These are phyloP conservation scores for Auricularia sp. DNA, from an alignment of 768 basidiomycete genomes.

Conservation along the genomic window DNA sequence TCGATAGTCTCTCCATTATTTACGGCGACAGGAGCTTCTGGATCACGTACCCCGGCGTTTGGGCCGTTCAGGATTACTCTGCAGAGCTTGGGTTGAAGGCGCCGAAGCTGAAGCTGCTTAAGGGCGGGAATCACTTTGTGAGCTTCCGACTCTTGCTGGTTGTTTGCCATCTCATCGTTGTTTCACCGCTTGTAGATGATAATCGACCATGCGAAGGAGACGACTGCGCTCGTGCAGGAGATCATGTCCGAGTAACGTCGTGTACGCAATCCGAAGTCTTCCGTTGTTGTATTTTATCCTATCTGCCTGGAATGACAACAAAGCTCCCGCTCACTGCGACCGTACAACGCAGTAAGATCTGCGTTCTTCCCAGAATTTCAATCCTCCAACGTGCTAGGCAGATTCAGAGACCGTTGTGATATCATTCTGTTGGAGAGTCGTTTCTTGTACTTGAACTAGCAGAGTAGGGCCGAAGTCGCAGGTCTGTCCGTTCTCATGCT, in stretches of 20 bases:
- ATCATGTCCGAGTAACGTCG: not conserved
- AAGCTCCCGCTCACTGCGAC: too few relatives aligned
- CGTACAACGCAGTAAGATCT: too few relatives aligned
- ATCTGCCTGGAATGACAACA: too few relatives aligned
- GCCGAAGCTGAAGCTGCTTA: not conserved
- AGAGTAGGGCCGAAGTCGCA: not conserved
- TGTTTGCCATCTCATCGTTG: not conserved
- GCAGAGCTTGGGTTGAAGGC: not conserved
- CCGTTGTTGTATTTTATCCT: too few relatives aligned
- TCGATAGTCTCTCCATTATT: not conserved
- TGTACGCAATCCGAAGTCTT: too few relatives aligned
- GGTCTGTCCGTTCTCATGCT: not conserved
- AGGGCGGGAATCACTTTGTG: not conserved
- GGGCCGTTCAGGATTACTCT: not conserved
- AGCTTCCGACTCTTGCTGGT: not conserved
- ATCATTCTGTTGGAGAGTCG: too few relatives aligned
- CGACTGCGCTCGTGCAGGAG: not conserved
- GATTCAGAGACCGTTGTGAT: too few relatives aligned
- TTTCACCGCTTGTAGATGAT: not conserved
- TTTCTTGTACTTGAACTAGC: not conserved
- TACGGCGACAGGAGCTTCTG: not conserved
- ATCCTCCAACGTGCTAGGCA: too few relatives aligned
- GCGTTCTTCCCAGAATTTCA: too few relatives aligned
- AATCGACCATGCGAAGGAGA: not conserved
- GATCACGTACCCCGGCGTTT: not conserved